Evolutionary conservation across 306 rosid species (phyloP), one percentile per base, ranked within the genome.

Genomic region (Sicyos baderoa): DNA sequence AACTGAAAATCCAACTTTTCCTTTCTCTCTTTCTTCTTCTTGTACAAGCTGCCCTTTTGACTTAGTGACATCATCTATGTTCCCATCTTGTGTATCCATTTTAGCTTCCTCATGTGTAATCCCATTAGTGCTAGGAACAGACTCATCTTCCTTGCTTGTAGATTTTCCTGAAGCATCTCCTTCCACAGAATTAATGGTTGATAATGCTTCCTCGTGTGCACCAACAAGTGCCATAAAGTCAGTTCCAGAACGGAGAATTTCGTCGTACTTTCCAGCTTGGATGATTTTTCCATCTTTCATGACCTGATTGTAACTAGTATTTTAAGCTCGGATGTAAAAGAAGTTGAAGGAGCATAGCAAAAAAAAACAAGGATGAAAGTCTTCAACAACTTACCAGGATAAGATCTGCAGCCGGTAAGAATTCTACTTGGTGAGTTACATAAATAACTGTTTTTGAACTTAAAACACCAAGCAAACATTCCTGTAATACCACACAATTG

Each of bases 21-120:
- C 97, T 78, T 87, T 89, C 82, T 81, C 96, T 74, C 97, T 87
- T 77, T 89, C 97, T 84, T 91, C 97, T 72, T 87, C 95, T 77
- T 89, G 89, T 78, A 91, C 87, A 79, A 91, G 86, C 68, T 89
- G 96, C 56, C 88, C 89, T 76, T 80, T 61, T 37, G 82, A 76
- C 63, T 74, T 79, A 16, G 37, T 78, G 54, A 14, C 70, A 50
- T 68, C 81, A 29, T 77, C 85, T 54, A 27, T 59, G 79, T 79
- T 78, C 56, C 74, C 67, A 68, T 83, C 82, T 72, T 74, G 78
- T 42, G 25, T 71, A 52, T 79, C 72, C 54, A 40, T 58, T 45
- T 61, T 76, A 72, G 45, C 83, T 65, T 75, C 81, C n/a, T 80
- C 82, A 49, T 62, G 78, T 60, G 76, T 61, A 64, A 68, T 64